Evolutionary conservation across 306 rosid species (phyloP), one percentile per base, ranked within the genome.

Genomic region (Casuarina cunninghamiana): DNA sequence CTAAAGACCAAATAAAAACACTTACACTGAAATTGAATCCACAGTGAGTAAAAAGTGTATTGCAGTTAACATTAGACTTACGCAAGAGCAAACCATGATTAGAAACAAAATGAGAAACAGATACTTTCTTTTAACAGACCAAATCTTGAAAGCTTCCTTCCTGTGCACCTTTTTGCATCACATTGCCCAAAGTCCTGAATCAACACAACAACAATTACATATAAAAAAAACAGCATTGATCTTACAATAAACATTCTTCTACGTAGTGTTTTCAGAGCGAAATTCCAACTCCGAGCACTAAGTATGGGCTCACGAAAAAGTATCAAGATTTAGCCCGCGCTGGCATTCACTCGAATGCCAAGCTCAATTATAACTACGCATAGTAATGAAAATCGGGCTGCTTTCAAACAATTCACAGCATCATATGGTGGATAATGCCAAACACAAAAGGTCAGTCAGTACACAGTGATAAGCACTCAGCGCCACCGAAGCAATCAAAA

Each of bases 151-250:
- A 94, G 95, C 86, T 94, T 94, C 88, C 97, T 94, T 44, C 98
- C 98, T 0, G 97, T 94, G 88, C 97, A 94, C 75, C 79, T 88
- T 91, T 94, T 94, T 65, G 90, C 81, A 85, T 94, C 98, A 48
- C 98, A 94, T 84, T 94, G 97, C 70, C 97, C 97, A 71, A 94
- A 94, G 80, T 94, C 98, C 97, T 94, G 88, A 75, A 74, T 75
- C 78, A 82, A 72, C 78, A 78, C 75, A 53, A 79, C 17, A 72
- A 2, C 75, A 85, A n/a, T 78, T 17, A 3, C 71, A 42, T 26
- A 67, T n/a, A 7, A 26, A 41, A 67, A 17, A n/a, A 41, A 42
- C 48, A 42, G 32, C 50, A 8, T 42, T 42, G 15, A 67, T 42
- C 16, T 42, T 38, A 43, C 5, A 37, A 63, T 39, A 63, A 13